Conservation (phyloP, 805 yeast genomes). For the Wickerhamiella domercqiae region DNA sequence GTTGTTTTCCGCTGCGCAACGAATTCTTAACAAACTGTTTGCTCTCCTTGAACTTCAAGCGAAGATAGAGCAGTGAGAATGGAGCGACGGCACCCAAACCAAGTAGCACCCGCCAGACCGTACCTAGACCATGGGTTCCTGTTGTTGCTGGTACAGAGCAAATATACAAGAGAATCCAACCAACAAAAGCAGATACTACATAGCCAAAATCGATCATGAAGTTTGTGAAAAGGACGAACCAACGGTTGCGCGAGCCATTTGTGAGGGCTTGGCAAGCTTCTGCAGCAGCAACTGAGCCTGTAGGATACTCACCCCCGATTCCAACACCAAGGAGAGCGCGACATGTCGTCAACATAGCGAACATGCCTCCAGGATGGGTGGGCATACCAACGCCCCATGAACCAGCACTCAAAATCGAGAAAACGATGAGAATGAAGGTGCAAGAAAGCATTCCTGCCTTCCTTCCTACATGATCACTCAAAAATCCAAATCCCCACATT, state of each 20-base stretch:
- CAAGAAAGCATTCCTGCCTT: conserved; percentile 72
- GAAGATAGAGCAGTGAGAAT: conserved; percentile 54
- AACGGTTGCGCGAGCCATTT: conserved; percentile 74
- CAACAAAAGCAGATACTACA: conserved; percentile 70
- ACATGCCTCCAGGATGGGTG: conserved; percentile 49
- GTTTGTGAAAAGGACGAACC: conserved; percentile 80
- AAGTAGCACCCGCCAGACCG: conserved; percentile 83
- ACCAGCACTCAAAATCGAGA: conserved; percentile 67
- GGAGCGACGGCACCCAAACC: conserved; percentile 90
- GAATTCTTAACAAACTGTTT: conserved; percentile 54
- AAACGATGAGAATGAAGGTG: conserved; percentile 55
- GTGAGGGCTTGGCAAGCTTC: conserved; percentile 73
- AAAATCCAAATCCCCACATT: conserved; percentile 62
- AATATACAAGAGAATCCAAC: conserved; percentile 74
- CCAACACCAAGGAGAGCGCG: conserved; percentile 82
- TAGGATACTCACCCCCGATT: conserved; percentile 91
- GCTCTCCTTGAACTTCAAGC: conserved; percentile 62
- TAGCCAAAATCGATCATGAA: conserved; percentile 78
- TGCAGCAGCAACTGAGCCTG: conserved; percentile 85
- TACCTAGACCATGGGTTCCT: conserved; percentile 39
- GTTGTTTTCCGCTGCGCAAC: conserved; percentile 40
- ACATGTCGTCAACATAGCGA: conserved; percentile 69
- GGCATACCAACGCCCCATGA: conserved; percentile 67
- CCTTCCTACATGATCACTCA: conserved; percentile 69
- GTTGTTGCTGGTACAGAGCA: conserved; percentile 30